A percentile compares a stretch with the other conserved stretches of the same genome.
These are phyloP conservation scores for Suillus luteus DNA, from an alignment of 768 basidiomycete genomes.

Conservation along the genomic window DNA sequence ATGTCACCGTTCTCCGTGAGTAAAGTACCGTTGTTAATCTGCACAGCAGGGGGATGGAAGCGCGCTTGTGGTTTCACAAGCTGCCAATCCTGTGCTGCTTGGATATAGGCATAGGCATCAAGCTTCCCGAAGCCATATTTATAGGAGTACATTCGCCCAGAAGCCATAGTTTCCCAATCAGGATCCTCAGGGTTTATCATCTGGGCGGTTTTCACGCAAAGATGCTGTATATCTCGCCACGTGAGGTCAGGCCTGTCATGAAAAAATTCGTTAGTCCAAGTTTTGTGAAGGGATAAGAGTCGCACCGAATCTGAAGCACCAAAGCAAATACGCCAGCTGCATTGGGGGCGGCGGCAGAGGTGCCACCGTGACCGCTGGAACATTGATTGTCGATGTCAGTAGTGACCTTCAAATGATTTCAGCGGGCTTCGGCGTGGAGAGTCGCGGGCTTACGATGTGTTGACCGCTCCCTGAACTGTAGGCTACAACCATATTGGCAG, in stretches of 20 bases:
- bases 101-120: conserved; percentile 81
- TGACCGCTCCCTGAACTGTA: conserved; percentile 95
- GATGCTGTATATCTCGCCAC: conserved; percentile 95
- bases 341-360: conserved; percentile 96
- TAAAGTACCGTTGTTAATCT: conserved; percentile 63
- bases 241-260: conserved; percentile 79
- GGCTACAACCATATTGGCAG: conserved; percentile 95
- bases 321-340: conserved; percentile 93
- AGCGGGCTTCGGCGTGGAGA: conserved; percentile 18
- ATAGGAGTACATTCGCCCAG: conserved; percentile 62
- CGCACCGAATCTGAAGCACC: conserved; percentile 82
- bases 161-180: conserved; percentile 86
- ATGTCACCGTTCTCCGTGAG: conserved; percentile 43
- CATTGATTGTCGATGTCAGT: conserved; percentile 88
- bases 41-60: conserved; percentile 75
- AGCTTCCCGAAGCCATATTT: conserved; percentile 95
- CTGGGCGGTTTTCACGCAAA: conserved; percentile 76
- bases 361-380: conserved; percentile 85
- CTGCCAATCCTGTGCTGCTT: conserved; percentile 78
- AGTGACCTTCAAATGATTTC: conserved; percentile 63
- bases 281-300: conserved; percentile 19
- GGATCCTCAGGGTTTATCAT: conserved; percentile 87
- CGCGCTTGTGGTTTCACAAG: conserved; percentile 94
- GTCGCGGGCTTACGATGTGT: conserved; percentile 68
- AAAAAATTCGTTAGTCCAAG: conserved; percentile 12